Evolutionary conservation across 2,329 filamentous ascomycete species (phyloP), one percentile per base, ranked within the genome.

Genomic region (Trichoderma lentiforme): DNA sequence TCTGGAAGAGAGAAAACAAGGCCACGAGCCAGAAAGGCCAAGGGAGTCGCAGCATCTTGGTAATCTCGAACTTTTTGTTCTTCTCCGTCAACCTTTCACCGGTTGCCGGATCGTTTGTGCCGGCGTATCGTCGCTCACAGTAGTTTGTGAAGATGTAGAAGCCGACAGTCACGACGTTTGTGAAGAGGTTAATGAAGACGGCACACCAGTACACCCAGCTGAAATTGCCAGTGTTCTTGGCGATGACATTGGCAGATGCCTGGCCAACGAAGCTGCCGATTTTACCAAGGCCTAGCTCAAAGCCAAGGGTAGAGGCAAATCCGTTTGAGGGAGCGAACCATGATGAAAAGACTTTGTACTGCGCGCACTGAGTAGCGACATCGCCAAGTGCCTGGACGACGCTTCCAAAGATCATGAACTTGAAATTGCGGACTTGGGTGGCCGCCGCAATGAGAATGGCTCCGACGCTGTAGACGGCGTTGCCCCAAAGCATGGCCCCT

Each of bases 181-280:
- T 90, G 73, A 91, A 90, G 3, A 91, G 71, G 72, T 90, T 90
- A 86, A 90, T 90, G 75, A 89, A 87, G 0, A 91, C 88, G 0
- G 86, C 84, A 11, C 85, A 85, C 89, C 89, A 90, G 75, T 86
- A 90, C 0, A 87, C 87, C 87, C 88, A 90, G 67, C 85, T 85
- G 60, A 91, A 91, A 75, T 90, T 83, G 0, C 88, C 87, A 0
- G 86, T 87, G 14, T 85, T 86, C 74, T 80, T 83, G 0, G 88
- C 84, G 30, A 90, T 90, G 26, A 89, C 81, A 60, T 90, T 90
- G 3, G 88, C 87, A 0, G 88, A 88, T 0, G 87, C 83, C 74
- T 89, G 88, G 12, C 89, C 89, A 1, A 89, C 86, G 71, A 91
- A 90, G 0, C 84, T 84, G 2, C 89, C 88, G 9, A 91, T 86